Evolutionary conservation across 805 yeast species (phyloP).

Genomic region (Pichia nakasei): DNA sequence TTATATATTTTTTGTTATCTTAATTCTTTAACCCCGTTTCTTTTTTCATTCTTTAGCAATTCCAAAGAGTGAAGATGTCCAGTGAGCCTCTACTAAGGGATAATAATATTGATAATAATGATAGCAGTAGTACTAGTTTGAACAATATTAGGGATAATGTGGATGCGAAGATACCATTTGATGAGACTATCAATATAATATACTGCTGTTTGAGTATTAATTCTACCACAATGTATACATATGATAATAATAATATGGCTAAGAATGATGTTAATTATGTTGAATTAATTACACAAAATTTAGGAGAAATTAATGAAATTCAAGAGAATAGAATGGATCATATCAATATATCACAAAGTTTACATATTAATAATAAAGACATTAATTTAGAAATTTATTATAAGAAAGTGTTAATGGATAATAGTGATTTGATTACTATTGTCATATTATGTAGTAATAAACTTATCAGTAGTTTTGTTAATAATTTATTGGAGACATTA

Average conservation of each 20-base stretch:
- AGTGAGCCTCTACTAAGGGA: background rate
- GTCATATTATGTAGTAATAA: slow-evolving; percentile 37
- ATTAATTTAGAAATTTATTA: slow-evolving; percentile 33
- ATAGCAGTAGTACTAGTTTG: too few species aligned
- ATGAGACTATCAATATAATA: slow-evolving; percentile 13
- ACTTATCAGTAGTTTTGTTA: slow-evolving; percentile 37
- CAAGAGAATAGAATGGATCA: slow-evolving; percentile 26
- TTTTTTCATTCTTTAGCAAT: too few species aligned
- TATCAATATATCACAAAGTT: slow-evolving; percentile 15
- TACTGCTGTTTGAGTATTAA: slow-evolving; percentile 31
- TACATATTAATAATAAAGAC: slow-evolving; percentile 15
- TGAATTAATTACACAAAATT: slow-evolving; percentile 45
- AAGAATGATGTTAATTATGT: slow-evolving; percentile 39
- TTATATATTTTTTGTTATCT: too few species aligned
- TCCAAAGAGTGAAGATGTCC: too few species aligned
- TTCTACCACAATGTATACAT: slow-evolving; percentile 51
- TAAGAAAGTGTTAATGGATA: slow-evolving; percentile 36
- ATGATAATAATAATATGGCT: slow-evolving; percentile 40
- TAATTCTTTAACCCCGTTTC: too few species aligned
- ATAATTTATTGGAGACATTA: slow-evolving; percentile 40
- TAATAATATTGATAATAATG: background rate
- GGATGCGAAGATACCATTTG: background rate
- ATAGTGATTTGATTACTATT: slow-evolving; percentile 45
- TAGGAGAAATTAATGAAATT: slow-evolving; percentile 45
- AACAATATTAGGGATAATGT: background rate